Percentiles rank a stretch among this genome's conserved stretches.
Conservation (phyloP, 2,329 filamentous ascomycete species). For the Bipolaris sorokiniana region DNA sequence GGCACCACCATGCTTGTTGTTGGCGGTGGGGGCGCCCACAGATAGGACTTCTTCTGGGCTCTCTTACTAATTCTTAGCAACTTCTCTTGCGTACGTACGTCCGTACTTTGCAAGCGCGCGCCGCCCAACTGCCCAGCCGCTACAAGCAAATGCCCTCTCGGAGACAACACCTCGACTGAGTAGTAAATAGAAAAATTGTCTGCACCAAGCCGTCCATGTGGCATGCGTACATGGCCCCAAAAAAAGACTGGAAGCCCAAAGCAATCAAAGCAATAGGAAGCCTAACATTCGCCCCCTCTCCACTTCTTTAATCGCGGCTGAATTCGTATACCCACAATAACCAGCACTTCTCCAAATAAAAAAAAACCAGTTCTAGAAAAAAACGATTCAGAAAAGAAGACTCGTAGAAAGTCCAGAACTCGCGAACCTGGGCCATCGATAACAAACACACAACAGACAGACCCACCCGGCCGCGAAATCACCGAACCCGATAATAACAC, state of each 20-base stretch:
- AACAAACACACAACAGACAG: too few relatives aligned
- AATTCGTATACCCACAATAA: too few relatives aligned
- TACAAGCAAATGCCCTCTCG: neutral
- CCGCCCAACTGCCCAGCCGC: neutral
- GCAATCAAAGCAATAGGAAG: too few relatives aligned
- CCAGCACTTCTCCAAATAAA: neutral
- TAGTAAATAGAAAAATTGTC: neutral
- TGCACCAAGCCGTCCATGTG: neutral
- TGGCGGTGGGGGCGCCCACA: neutral
- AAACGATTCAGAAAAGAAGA: neutral
- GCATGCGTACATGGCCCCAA: too few relatives aligned
- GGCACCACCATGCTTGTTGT: neutral
- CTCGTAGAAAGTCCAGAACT: neutral
- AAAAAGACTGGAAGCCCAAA: too few relatives aligned
- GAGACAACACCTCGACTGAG: neutral
- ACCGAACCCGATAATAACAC: neutral
- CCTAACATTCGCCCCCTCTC: too few relatives aligned
- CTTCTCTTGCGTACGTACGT: neutral
- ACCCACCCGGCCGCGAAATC: neutral
- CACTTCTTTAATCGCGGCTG: too few relatives aligned
- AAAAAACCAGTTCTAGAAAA: neutral
- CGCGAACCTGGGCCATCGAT: too few relatives aligned
- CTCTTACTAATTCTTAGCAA: neutral
- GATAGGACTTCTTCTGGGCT: too few relatives aligned
- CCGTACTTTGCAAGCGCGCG: neutral